These are phyloP conservation scores for Rhodomyrtus tomentosa DNA, from an alignment of 345 rosid genomes.

Conservation along the genomic window DNA sequence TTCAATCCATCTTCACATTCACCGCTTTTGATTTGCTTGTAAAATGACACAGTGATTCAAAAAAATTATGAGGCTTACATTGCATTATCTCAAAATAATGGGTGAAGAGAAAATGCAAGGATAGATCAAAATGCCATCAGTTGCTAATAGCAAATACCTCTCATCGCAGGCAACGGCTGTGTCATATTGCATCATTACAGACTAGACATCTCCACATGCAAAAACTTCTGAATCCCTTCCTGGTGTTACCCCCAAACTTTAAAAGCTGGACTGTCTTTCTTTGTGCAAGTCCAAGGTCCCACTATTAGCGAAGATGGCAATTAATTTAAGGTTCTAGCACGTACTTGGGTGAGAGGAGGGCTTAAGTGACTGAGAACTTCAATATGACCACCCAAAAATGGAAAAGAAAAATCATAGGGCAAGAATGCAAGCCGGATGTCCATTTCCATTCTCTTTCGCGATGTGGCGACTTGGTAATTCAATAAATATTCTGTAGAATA, in stretches of 20 bases:
- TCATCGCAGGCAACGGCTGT: slow-evolving; percentile 95
- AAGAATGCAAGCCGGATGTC: too few relatives aligned
- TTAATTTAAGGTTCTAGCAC: neutral
- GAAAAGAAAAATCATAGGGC: neutral
- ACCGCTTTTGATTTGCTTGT: too few relatives aligned
- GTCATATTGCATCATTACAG: slow-evolving; percentile 99
- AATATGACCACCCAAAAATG: neutral
- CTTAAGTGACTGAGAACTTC: neutral
- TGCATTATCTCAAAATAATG: too few relatives aligned
- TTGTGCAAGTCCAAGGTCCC: too few relatives aligned
- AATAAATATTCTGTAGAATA: too few relatives aligned
- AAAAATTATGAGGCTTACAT: too few relatives aligned
- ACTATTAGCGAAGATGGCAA: neutral
- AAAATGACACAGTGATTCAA: too few relatives aligned
- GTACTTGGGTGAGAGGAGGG: neutral
- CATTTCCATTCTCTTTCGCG: too few relatives aligned
- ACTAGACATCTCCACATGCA: neutral
- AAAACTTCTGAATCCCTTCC: slow-evolving; percentile 93
- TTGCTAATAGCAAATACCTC: slow-evolving; percentile 40
- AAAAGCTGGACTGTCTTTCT: too few relatives aligned
- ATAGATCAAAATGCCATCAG: neutral
- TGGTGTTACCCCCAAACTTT: slow-evolving; percentile 85
- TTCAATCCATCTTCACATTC: too few relatives aligned
- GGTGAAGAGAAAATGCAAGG: neutral
- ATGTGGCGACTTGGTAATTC: too few relatives aligned